A percentile compares a stretch with the other conserved stretches of the same genome.
Evolutionary conservation across 257 asterid species (phyloP).

Genomic region (Fraxinus pennsylvanica): DNA sequence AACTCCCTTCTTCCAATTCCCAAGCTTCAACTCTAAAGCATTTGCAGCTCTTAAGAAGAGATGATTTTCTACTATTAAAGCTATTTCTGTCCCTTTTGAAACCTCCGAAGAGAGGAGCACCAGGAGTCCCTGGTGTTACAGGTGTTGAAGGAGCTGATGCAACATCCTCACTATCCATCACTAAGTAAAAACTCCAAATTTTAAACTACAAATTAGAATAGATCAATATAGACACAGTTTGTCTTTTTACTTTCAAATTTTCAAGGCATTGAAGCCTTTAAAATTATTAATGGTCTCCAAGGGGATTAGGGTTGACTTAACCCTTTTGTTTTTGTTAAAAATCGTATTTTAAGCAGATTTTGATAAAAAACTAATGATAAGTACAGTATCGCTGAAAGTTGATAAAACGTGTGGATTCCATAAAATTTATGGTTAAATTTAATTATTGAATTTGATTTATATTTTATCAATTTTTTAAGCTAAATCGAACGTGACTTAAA

Average conservation of each 20-base stretch:
- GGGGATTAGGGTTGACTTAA: constrained; percentile 57
- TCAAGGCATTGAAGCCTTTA: neutral
- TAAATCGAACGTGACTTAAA: neutral
- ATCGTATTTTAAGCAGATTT: no score
- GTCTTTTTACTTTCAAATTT: neutral
- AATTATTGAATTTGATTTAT: no score
- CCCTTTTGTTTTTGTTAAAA: no score
- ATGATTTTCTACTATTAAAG: constrained; percentile 32
- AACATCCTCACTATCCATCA: constrained; percentile 59
- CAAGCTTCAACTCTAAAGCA: constrained; percentile 62
- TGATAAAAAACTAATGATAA: no score
- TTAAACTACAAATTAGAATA: neutral
- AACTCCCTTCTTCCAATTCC: constrained; percentile 64
- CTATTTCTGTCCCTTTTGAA: constrained; percentile 38
- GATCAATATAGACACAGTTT: neutral
- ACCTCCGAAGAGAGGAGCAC: constrained; percentile 66
- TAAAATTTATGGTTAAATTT: no score
- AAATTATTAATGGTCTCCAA: neutral
- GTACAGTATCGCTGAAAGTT: no score
- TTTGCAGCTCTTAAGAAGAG: constrained; percentile 58
- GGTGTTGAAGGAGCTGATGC: constrained; percentile 72
- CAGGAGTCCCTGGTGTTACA: constrained; percentile 72
- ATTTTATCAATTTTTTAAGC: no score
- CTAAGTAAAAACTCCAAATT: neutral
- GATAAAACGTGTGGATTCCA: no score